A percentile compares a stretch with the other conserved stretches of the same genome.
These are phyloP conservation scores for Pseudogymnoascus sp. DNA, from an alignment of 2,329 filamentous ascomycete species.

Conservation along the genomic window DNA sequence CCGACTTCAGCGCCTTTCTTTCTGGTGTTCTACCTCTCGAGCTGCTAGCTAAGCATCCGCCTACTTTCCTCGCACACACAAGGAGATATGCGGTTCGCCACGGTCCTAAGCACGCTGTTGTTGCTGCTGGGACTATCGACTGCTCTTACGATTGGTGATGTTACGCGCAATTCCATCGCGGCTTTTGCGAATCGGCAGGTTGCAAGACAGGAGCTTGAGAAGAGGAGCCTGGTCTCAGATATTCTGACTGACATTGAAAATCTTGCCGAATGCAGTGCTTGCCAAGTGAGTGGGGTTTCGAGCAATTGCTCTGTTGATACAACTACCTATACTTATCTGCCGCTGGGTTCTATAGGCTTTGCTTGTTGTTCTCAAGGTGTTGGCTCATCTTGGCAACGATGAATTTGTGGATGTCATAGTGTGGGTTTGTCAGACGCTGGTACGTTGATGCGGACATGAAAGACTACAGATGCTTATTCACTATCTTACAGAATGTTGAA, in stretches of 20 bases:
- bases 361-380: constrained; percentile 36
- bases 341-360: constrained; percentile 23
- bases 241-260: constrained; percentile 29
- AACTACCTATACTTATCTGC: not conserved
- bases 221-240: constrained; percentile 14
- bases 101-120: too few relatives aligned
- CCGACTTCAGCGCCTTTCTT: too few relatives aligned
- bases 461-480: too few relatives aligned
- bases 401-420: constrained; percentile 34
- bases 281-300: constrained; percentile 19
- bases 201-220: not conserved
- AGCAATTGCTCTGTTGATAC: constrained; percentile 14
- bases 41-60: too few relatives aligned
- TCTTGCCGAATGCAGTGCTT: constrained; percentile 28
- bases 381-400: constrained; percentile 37
- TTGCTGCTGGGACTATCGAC: too few relatives aligned
- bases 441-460: constrained; percentile 14
- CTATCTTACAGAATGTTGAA: constrained; percentile 24
- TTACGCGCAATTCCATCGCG: too few relatives aligned
- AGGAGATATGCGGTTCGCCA: too few relatives aligned
- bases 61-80: too few relatives aligned
- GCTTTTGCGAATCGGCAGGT: not conserved
- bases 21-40: too few relatives aligned
- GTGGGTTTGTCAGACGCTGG: constrained; percentile 27
- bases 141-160: too few relatives aligned